A percentile compares a stretch with the other conserved stretches of the same genome.
phyloP scores from a whole-genome alignment of 768 basidiomycete species.

The Hydnum rufescens region DNA sequence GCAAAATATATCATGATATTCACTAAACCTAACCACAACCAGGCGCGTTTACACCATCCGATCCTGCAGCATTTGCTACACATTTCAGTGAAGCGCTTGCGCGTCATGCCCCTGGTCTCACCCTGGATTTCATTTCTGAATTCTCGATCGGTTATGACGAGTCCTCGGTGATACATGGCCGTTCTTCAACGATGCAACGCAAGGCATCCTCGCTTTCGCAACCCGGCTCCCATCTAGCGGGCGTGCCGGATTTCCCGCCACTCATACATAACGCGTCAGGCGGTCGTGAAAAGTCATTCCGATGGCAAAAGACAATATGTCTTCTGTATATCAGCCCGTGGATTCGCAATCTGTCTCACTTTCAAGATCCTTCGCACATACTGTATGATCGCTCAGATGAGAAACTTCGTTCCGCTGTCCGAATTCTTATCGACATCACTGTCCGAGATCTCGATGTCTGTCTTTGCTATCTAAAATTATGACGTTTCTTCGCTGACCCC shows the following conservation, averaged over 20 bases:
- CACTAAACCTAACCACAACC: neutral
- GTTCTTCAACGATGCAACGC: neutral
- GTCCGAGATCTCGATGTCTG: constrained; percentile 50
- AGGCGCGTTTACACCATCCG: constrained; percentile 57
- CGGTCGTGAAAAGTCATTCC: neutral
- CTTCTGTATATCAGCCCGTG: constrained; percentile 75
- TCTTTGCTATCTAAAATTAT: neutral
- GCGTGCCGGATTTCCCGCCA: neutral
- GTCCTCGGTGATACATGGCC: constrained; percentile 9
- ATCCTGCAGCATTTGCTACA: constrained; percentile 38
- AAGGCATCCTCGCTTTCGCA: neutral
- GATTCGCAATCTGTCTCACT: constrained; percentile 61
- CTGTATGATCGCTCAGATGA: constrained; percentile 55
- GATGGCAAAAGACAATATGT: constrained; percentile 43
- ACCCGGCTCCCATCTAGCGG: neutral
- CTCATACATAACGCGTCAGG: neutral
- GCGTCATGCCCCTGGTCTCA: constrained; percentile 56
- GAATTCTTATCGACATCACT: constrained; percentile 59
- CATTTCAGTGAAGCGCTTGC: constrained; percentile 55
- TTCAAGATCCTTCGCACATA: constrained; percentile 46
- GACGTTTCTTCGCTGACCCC: neutral
- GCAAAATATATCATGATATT: neutral
- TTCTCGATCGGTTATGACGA: constrained; percentile 38
- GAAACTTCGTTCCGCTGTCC: constrained; percentile 59
- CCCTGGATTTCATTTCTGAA: constrained; percentile 77